These are phyloP conservation scores for Glycine soja DNA, from an alignment of 306 rosid genomes.

Conservation along the genomic window DNA sequence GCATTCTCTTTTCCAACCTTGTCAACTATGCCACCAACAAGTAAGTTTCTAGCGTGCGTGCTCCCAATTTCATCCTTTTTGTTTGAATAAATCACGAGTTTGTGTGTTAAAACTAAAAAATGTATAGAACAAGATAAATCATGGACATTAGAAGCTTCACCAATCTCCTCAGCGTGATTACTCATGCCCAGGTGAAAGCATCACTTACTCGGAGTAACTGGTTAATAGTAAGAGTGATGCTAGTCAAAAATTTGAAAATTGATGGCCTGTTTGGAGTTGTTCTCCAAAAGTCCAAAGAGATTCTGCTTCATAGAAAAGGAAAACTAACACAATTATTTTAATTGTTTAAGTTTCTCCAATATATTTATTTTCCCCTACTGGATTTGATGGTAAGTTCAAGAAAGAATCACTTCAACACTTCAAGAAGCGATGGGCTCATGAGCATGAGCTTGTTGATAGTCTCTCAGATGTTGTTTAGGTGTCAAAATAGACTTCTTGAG, in stretches of 20 bases:
- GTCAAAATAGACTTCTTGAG: too few relatives aligned
- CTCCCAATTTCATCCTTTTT: not conserved
- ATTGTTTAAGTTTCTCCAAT: too few relatives aligned
- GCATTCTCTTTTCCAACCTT: constrained; percentile 86
- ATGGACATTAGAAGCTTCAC: not conserved
- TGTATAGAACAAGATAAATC: not conserved
- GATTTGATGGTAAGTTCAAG: too few relatives aligned
- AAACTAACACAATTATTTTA: constrained; percentile 1
- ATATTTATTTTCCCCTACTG: too few relatives aligned
- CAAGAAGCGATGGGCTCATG: too few relatives aligned
- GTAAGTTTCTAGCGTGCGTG: constrained; percentile 45
- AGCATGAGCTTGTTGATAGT: too few relatives aligned
- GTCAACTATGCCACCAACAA: constrained; percentile 78
- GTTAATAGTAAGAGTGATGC: too few relatives aligned
- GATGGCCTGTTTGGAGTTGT: not conserved
- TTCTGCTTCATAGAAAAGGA: not conserved
- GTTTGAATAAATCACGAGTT: not conserved
- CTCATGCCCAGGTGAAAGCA: not conserved
- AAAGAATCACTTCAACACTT: too few relatives aligned
- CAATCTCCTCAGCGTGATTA: too few relatives aligned
- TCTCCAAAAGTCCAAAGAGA: not conserved
- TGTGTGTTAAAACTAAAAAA: not conserved
- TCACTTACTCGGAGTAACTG: not conserved
- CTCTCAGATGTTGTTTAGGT: too few relatives aligned
- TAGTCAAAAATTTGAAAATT: not conserved